Evolutionary conservation across 2,329 filamentous ascomycete species (phyloP).

Genomic region (Fusarium chlamydosporum): DNA sequence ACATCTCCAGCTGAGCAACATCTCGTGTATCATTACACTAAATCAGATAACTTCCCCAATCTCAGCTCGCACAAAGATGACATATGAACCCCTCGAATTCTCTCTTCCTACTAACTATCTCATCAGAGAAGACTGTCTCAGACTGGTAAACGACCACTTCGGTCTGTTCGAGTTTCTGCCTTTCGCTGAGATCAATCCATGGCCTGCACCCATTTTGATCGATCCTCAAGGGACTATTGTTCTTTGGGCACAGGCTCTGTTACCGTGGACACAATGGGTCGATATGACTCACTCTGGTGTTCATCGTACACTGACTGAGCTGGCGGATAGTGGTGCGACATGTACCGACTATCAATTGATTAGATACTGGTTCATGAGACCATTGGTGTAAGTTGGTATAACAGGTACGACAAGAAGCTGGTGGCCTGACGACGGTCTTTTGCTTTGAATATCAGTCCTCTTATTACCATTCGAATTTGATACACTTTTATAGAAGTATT

Average conservation of each 20-base stretch:
- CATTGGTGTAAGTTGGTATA: not conserved
- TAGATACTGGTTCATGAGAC: conserved; percentile 14
- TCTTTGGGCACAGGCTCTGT: conserved; percentile 23
- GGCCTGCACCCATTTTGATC: conserved; percentile 21
- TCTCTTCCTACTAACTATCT: conserved; percentile 6
- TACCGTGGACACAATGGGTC: not conserved
- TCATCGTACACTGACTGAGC: conserved; percentile 11
- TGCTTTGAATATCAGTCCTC: not conserved
- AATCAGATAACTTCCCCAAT: conserved; percentile 2
- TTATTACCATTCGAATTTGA: no score
- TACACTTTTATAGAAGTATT: no score
- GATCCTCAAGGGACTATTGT: not conserved
- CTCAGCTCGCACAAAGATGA: not conserved
- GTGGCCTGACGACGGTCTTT: not conserved
- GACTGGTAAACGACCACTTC: not conserved
- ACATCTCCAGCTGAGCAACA: not conserved
- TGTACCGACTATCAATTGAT: conserved; percentile 22
- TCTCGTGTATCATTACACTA: not conserved
- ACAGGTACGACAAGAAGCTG: not conserved
- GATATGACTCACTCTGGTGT: conserved; percentile 21
- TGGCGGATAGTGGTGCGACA: conserved; percentile 29
- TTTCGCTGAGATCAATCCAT: not conserved
- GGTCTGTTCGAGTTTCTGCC: not conserved
- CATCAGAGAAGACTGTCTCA: conserved; percentile 5
- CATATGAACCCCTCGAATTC: not conserved